These are phyloP conservation scores for Lasiodiplodia citricola DNA, from an alignment of 2,329 filamentous ascomycete species.

Conservation along the genomic window DNA sequence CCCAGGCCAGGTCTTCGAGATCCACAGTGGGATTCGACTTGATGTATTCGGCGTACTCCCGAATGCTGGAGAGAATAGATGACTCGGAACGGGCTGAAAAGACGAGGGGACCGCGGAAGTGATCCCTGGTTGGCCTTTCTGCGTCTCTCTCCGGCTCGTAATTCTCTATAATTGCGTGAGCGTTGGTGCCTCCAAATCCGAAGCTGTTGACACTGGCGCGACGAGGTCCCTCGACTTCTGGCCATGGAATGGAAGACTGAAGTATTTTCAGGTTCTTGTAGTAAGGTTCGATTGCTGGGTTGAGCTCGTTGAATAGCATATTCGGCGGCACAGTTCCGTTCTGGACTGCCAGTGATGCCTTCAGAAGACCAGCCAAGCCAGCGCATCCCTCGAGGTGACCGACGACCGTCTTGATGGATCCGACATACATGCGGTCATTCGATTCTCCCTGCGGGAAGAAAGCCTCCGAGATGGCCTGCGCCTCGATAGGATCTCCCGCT, in stretches of 20 bases:
- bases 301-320: constrained; percentile 41
- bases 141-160: background rate
- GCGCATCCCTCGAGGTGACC: constrained; percentile 50
- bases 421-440: constrained; percentile 29
- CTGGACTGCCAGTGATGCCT: constrained; percentile 45
- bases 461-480: constrained; percentile 26
- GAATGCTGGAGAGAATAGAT: background rate
- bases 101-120: constrained; percentile 6
- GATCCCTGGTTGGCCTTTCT: no score
- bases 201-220: constrained; percentile 34
- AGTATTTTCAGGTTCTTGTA: constrained; percentile 29
- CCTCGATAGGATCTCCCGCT: constrained; percentile 29
- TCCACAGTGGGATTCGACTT: background rate
- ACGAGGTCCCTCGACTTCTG: constrained; percentile 14
- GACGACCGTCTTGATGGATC: constrained; percentile 45
- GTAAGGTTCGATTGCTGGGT: constrained; percentile 36
- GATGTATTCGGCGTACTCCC: constrained; percentile 10
- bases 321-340: constrained; percentile 43
- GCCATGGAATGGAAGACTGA: constrained; percentile 27
- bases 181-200: constrained; percentile 36
- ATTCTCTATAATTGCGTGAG: constrained; percentile 34
- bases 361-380: constrained; percentile 46
- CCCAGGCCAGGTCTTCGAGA: constrained; percentile 26
- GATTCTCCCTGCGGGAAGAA: background rate
- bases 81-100: constrained; percentile 28